Base-by-base conservation (phyloP, 352 stramenopile genomes). In the Globisporangium nunn region DNA sequence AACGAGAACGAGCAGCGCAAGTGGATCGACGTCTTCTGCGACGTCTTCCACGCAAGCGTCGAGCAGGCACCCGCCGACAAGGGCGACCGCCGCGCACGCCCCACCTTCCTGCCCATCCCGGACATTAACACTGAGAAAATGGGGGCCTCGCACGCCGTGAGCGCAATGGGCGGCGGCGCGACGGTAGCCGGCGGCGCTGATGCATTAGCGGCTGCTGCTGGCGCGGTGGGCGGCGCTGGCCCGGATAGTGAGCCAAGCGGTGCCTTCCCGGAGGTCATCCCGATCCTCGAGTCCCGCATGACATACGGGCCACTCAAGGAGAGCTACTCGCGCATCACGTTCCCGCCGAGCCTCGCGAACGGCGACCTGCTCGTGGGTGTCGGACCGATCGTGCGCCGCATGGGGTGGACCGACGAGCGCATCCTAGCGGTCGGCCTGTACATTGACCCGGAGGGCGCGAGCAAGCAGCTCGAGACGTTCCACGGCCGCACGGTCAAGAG, bases 321-420 rank as follows among this genome's bases (percentile, higher is more conserved):
- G 64, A 71, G 78, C 55, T 87, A 84, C 58, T 91, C 80, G 47
- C 74, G 72, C 18, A 77, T 93, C 44, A 90, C 78, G 53, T 93
- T 93, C 58, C 83, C 83, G 17, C 76, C 79, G 12, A 88, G 66
- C 58, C 61, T 93, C 14, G 78, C 78, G 4, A 93, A 87, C 57
- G 78, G 78, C 8, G 83, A 93, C 53, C 62, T 89, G 41, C 62
- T 93, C 4, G 72, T 89, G 4, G 83, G 83, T 10, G 83, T 93
- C 6, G 83, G 78, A 0, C 81, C 80, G 18, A 68, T 93, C 45
- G 79, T 93, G 29, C 78, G 83, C 1, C 80, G 83, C 29, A 81
- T 93, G 69, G 80, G 80, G 15, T 93, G 83, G 83, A 90, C 78
- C 4, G 80, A 93, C 52, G 83, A 93, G 59, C 80, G 80, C 5